Evolutionary conservation across 148 eudicot genomes (phyloP).

Genomic region (Mesembryanthemum crystallinum): DNA sequence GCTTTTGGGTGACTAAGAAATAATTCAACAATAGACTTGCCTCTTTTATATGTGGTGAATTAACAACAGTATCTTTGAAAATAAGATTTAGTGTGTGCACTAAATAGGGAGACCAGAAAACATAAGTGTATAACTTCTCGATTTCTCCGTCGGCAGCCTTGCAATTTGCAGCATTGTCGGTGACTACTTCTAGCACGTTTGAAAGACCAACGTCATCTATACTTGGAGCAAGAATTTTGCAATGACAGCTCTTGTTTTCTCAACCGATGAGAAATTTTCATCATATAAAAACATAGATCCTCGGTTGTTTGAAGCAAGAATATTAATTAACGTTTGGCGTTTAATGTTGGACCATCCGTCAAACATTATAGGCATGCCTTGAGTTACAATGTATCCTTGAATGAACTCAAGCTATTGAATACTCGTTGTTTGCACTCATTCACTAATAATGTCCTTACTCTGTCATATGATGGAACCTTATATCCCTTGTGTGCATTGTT

Average conservation of each 20-base stretch:
- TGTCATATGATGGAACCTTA: slow-evolving; percentile 16
- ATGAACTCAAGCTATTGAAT: not conserved
- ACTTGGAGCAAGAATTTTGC: not conserved
- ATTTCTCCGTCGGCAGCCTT: slow-evolving; percentile 7
- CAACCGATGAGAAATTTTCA: not conserved
- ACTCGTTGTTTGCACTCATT: slow-evolving; percentile 6
- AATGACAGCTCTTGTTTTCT: slow-evolving; percentile 9
- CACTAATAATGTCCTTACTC: slow-evolving; percentile 16
- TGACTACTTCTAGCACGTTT: not conserved
- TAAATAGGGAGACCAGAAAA: slow-evolving; percentile 6
- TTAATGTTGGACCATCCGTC: slow-evolving; percentile 27
- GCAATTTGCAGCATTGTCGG: not conserved
- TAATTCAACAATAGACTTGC: not conserved
- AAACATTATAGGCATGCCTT: slow-evolving; percentile 12
- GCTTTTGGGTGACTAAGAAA: not conserved
- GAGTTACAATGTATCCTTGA: slow-evolving; percentile 18
- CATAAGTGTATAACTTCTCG: slow-evolving; percentile 11
- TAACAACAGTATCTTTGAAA: slow-evolving; percentile 8
- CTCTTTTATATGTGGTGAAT: not conserved
- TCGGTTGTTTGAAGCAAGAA: slow-evolving; percentile 5
- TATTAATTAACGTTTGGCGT: slow-evolving; percentile 14
- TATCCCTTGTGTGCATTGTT: slow-evolving; percentile 16
- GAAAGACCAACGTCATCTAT: not conserved
- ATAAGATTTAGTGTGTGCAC: slow-evolving; percentile 12
- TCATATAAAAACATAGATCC: slow-evolving; percentile 20